These are phyloP conservation scores for Amphichorda felina DNA, from an alignment of 2,329 filamentous ascomycete species.

Conservation along the genomic window DNA sequence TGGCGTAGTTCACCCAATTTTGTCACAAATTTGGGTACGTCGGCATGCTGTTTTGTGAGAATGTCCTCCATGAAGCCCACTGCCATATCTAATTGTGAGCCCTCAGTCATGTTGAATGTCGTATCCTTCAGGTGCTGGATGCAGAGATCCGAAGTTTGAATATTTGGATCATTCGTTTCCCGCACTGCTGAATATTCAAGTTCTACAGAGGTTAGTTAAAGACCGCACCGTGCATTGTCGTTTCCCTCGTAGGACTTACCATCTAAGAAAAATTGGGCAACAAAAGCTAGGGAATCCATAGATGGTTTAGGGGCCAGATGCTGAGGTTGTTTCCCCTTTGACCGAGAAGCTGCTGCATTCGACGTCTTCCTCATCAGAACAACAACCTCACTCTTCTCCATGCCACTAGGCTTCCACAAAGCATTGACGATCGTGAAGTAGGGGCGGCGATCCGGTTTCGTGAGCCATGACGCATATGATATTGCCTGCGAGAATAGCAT, in stretches of 20 bases:
- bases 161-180: slow-evolving; percentile 13
- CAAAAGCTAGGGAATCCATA: slow-evolving; percentile 25
- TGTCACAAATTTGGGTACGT: slow-evolving; percentile 15
- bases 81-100: slow-evolving; percentile 21
- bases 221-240: too few species aligned
- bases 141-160: slow-evolving; percentile 28
- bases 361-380: slow-evolving; percentile 11
- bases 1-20: slow-evolving; percentile 22
- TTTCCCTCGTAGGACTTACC: too few species aligned
- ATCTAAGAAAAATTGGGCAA: slow-evolving; percentile 37
- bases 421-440: slow-evolving; percentile 31
- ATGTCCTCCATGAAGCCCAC: slow-evolving; percentile 22
- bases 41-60: slow-evolving; percentile 21
- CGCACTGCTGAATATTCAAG: slow-evolving; percentile 31
- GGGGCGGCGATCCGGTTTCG: slow-evolving; percentile 17
- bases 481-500: slow-evolving; percentile 35
- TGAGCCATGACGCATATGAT: slow-evolving; percentile 28
- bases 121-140: slow-evolving; percentile 25
- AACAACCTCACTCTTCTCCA: slow-evolving; percentile 16
- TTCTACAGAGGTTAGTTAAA: slow-evolving; percentile 20
- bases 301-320: slow-evolving; percentile 4
- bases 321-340: not conserved
- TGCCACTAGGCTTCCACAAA: slow-evolving; percentile 35
- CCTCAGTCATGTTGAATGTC: slow-evolving; percentile 10
- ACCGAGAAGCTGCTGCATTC: not conserved